A percentile compares a stretch with the other conserved stretches of the same genome.
Evolutionary conservation across 495 filamentous ascomycete genomes (phyloP).

Genomic region (Aspergillus indologenus): DNA sequence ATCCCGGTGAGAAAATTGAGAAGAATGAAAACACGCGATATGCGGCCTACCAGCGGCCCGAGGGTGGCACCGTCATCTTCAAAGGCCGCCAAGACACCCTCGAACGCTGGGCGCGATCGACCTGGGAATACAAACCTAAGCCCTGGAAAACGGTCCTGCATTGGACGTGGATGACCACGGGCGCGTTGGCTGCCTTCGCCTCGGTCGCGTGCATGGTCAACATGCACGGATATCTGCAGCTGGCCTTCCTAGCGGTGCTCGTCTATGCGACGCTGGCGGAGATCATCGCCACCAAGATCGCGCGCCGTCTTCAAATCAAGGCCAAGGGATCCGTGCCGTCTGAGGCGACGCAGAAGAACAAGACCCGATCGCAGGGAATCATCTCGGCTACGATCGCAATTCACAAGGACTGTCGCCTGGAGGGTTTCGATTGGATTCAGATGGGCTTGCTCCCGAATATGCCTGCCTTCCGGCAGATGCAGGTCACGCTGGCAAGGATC

Average conservation of each 20-base stretch:
- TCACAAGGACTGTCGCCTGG: slow-evolving; percentile 17
- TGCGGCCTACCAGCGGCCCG: slow-evolving; percentile 29
- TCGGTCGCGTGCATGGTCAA: slow-evolving; percentile 36
- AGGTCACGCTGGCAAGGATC: slow-evolving; percentile 14
- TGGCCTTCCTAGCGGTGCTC: slow-evolving; percentile 25
- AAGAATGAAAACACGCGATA: slow-evolving; percentile 7
- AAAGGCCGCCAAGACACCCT: slow-evolving; percentile 27
- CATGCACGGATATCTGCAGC: slow-evolving; percentile 27
- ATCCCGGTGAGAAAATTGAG: slow-evolving; percentile 15
- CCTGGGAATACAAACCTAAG: slow-evolving; percentile 27
- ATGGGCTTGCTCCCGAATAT: slow-evolving; percentile 22
- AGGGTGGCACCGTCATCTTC: slow-evolving; percentile 33
- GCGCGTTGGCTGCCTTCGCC: slow-evolving; percentile 24
- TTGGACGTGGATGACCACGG: slow-evolving; percentile 25
- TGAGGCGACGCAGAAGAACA: slow-evolving; percentile 13
- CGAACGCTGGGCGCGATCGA: slow-evolving; percentile 30
- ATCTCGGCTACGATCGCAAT: slow-evolving; percentile 24
- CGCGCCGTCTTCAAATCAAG: slow-evolving; percentile 22
- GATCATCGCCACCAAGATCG: slow-evolving; percentile 24
- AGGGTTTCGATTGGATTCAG: slow-evolving; percentile 24
- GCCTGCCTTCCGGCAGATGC: slow-evolving; percentile 24
- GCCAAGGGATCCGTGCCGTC: slow-evolving; percentile 14
- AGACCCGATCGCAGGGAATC: slow-evolving; percentile 24
- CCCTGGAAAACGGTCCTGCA: slow-evolving; percentile 16
- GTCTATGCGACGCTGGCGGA: slow-evolving; percentile 28